Conservation (phyloP, 257 asterid genomes). For the Eustoma russellianum region DNA sequence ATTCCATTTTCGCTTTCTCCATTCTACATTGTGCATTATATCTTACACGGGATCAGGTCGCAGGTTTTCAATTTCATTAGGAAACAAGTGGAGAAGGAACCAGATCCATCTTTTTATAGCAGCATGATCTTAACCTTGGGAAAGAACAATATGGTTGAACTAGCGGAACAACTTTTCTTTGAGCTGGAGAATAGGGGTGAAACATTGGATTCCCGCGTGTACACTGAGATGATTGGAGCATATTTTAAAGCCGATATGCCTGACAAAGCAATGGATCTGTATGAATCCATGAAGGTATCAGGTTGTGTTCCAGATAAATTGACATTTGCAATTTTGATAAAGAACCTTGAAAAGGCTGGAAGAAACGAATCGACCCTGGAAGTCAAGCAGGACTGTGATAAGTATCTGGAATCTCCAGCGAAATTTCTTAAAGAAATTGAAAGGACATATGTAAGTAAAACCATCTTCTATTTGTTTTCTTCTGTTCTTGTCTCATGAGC, state of each 20-base stretch:
- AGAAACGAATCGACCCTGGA: conserved; percentile 29
- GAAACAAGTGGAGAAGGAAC: conserved; percentile 53
- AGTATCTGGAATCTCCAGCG: conserved; percentile 47
- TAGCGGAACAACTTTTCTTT: conserved; percentile 37
- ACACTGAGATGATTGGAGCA: conserved; percentile 65
- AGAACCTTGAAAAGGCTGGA: conserved; percentile 58
- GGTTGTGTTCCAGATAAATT: conserved; percentile 58
- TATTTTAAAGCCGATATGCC: conserved; percentile 50
- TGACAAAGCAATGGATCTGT: conserved; percentile 48
- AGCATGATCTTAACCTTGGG: conserved; percentile 53
- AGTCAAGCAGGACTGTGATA: conserved; percentile 47
- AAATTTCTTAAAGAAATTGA: conserved; percentile 45
- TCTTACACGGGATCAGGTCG: conserved; percentile 25
- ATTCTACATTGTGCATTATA: conserved; percentile 7
- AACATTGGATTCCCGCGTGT: conserved; percentile 52
- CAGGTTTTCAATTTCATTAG: conserved; percentile 59
- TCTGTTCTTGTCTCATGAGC: neutral
- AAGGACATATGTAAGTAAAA: conserved; percentile 35
- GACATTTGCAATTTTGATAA: conserved; percentile 42
- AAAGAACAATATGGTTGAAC: conserved; percentile 42
- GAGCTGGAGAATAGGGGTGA: conserved; percentile 47
- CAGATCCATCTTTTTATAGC: conserved; percentile 44
- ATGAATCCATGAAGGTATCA: conserved; percentile 58
- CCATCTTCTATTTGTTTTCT: neutral
- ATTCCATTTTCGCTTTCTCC: neutral